A percentile compares a stretch with the other conserved stretches of the same genome.
Evolutionary conservation across 139 green algal species (phyloP).

Genomic region (Chlorella vulgaris): DNA sequence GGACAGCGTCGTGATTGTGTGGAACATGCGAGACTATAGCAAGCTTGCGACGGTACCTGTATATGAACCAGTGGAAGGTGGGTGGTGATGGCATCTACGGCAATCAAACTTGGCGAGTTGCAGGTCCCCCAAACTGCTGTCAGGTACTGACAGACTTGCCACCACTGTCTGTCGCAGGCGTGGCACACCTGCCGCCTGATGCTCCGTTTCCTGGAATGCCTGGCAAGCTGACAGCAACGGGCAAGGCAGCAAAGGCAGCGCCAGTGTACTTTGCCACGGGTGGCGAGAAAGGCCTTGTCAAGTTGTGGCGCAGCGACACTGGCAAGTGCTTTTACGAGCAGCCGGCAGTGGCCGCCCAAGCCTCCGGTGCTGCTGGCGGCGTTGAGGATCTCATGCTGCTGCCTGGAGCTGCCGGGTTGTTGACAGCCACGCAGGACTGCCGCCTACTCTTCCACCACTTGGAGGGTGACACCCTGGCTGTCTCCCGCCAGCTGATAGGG

Average conservation of each 20-base stretch:
- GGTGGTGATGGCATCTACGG: not conserved
- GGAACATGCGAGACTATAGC: conserved; percentile 70
- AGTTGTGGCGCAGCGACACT: conserved; percentile 77
- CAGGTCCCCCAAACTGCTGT: too few relatives aligned
- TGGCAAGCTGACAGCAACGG: not conserved
- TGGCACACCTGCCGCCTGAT: conserved; percentile 40
- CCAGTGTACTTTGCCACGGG: conserved; percentile 78
- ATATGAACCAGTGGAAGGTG: conserved; percentile 87
- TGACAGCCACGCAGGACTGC: conserved; percentile 79
- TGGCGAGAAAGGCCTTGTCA: conserved; percentile 78
- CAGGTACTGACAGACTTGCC: not conserved
- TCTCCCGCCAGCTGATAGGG: conserved; percentile 84
- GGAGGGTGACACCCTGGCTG: not conserved
- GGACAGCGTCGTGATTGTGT: conserved; percentile 81
- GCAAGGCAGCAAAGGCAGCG: not conserved
- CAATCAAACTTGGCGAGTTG: not conserved
- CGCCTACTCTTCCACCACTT: conserved; percentile 68
- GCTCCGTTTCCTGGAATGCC: conserved; percentile 55
- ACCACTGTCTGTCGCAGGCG: conserved; percentile 29
- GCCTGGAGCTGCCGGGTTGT: conserved; percentile 54
- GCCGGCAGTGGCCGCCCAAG: conserved; percentile 18
- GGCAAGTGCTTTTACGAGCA: conserved; percentile 65
- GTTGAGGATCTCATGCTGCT: conserved; percentile 65
- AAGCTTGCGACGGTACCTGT: conserved; percentile 80
- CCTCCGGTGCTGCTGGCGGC: conserved; percentile 49